Evolutionary conservation across 208 protist species (phyloP).

Genomic region (Leishmania guyanensis): DNA sequence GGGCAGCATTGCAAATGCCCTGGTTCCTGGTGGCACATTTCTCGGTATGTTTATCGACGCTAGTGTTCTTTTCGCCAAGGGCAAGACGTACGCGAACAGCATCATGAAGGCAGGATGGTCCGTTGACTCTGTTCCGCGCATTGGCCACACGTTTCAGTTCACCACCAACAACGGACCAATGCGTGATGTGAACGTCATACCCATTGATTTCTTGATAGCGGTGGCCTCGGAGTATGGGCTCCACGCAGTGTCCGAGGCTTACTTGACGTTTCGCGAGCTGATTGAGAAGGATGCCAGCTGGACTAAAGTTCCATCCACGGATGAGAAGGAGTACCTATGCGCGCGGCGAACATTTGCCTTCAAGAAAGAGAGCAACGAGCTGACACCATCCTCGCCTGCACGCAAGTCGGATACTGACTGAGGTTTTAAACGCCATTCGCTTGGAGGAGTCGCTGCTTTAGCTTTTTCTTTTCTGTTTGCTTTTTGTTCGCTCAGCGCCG

Average conservation of each 20-base stretch:
- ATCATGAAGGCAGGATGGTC: constrained; percentile 73
- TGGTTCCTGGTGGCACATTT: constrained; percentile 82
- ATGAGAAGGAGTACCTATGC: constrained; percentile 84
- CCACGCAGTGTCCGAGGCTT: constrained; percentile 64
- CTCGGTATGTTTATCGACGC: constrained; percentile 76
- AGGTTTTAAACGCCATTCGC: neutral
- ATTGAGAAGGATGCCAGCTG: constrained; percentile 81
- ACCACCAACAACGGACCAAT: constrained; percentile 46
- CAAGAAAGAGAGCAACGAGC: constrained; percentile 64
- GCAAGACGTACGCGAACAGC: constrained; percentile 55
- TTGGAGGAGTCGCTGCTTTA: neutral
- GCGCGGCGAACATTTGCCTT: constrained; percentile 76
- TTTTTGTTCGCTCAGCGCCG: neutral
- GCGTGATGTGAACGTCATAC: constrained; percentile 72
- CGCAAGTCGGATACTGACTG: constrained; percentile 25
- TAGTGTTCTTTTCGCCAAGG: constrained; percentile 61
- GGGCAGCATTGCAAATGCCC: constrained; percentile 74
- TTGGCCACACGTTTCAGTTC: constrained; percentile 68
- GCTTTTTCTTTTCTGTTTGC: neutral
- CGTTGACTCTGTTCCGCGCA: constrained; percentile 59
- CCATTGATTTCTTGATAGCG: constrained; percentile 83
- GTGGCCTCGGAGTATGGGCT: constrained; percentile 68
- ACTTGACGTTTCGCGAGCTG: constrained; percentile 72
- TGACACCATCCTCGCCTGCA: constrained; percentile 27
- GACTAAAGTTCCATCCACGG: constrained; percentile 58